Percentiles rank a stretch among this genome's conserved stretches.
Conservation (phyloP, 805 yeast species). For the Yarrowia keelungensis region DNA sequence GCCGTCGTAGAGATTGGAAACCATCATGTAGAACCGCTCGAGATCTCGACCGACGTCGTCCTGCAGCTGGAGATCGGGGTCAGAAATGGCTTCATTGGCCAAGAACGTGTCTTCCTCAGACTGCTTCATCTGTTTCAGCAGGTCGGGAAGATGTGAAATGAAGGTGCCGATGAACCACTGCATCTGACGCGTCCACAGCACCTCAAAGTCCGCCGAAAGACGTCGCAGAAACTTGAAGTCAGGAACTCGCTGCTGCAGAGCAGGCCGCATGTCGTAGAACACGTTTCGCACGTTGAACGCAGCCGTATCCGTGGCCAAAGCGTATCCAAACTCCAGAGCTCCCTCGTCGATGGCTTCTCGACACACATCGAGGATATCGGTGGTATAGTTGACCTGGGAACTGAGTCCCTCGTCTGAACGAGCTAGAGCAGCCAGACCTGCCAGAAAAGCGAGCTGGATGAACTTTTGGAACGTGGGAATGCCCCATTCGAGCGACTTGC, state of each 20-base stretch:
- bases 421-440: slow-evolving; percentile 42
- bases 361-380: slow-evolving; percentile 45
- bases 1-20: slow-evolving; percentile 69
- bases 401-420: slow-evolving; percentile 39
- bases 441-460: slow-evolving; percentile 43
- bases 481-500: slow-evolving; percentile 44
- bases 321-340: slow-evolving; percentile 52
- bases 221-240: slow-evolving; percentile 28
- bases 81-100: slow-evolving; percentile 43
- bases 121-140: slow-evolving; percentile 52
- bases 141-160: slow-evolving; percentile 51
- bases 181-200: slow-evolving; percentile 42
- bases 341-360: slow-evolving; percentile 49
- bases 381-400: slow-evolving; percentile 42
- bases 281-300: slow-evolving; percentile 39
- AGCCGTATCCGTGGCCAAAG: slow-evolving; percentile 49
- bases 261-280: slow-evolving; percentile 44
- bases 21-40: slow-evolving; percentile 82
- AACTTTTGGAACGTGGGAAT: slow-evolving; percentile 46
- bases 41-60: slow-evolving; percentile 79
- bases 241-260: slow-evolving; percentile 49
- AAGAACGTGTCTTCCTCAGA: slow-evolving; percentile 52
- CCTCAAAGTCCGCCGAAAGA: slow-evolving; percentile 34
- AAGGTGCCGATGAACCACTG: slow-evolving; percentile 47
- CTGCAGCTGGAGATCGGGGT: slow-evolving; percentile 48